Conservation (phyloP, 177 flowering plant species). For the Vitis hybrid region DNA sequence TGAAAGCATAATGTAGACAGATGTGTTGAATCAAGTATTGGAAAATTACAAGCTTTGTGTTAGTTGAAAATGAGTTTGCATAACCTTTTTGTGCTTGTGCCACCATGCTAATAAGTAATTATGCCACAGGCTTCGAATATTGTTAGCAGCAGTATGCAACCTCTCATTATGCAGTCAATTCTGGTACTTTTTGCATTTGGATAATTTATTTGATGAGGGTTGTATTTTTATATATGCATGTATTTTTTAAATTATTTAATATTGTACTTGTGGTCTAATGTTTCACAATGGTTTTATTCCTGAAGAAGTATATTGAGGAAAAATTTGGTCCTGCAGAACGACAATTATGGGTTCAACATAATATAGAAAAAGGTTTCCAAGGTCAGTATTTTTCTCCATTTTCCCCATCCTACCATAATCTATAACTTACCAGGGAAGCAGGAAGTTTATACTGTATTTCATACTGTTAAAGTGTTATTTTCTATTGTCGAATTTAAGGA, state of each 20-base stretch:
- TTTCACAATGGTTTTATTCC: not conserved
- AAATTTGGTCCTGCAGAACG: constrained; percentile 42
- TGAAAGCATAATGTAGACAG: not conserved
- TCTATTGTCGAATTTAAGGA: too few species aligned
- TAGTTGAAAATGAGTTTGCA: not conserved
- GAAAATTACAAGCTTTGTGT: constrained; percentile 6
- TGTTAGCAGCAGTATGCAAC: constrained; percentile 58
- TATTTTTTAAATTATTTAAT: not conserved
- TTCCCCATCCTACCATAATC: not conserved
- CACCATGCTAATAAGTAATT: not conserved
- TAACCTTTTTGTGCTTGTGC: not conserved
- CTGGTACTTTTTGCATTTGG: constrained; percentile 35
- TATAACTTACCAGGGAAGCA: too few species aligned
- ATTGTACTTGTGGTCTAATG: not conserved
- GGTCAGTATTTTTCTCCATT: constrained; percentile 27
- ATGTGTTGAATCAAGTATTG: not conserved
- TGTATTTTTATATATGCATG: not conserved
- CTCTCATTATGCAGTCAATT: constrained; percentile 45
- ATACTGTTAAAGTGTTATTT: too few species aligned
- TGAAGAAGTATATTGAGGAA: constrained; percentile 46
- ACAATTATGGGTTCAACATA: constrained; percentile 31
- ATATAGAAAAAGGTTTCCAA: constrained; percentile 45
- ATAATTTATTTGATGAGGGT: not conserved
- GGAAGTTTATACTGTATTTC: too few species aligned
- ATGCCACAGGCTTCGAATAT: constrained; percentile 49